Evolutionary conservation across 2,329 filamentous ascomycete species (phyloP).

Genomic region (Exophiala aquamarina): DNA sequence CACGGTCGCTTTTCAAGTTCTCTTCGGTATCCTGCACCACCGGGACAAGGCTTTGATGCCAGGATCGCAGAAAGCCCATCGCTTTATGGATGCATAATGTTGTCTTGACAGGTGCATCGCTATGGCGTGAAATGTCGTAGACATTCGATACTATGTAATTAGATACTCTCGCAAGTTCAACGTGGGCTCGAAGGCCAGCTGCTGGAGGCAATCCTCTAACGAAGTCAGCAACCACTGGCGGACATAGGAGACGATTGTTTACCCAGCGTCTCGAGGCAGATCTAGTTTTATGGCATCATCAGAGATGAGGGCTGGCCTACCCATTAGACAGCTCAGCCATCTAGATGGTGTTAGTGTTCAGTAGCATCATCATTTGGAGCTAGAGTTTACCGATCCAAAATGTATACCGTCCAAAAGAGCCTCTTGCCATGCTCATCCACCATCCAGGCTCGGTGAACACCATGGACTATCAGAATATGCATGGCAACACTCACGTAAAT

Average conservation of each 20-base stretch:
- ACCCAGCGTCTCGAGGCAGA: conserved; percentile 33
- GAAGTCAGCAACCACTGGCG: background rate
- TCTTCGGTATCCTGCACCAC: conserved; percentile 40
- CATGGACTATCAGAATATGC: conserved; percentile 50
- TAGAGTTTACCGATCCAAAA: conserved; percentile 46
- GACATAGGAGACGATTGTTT: background rate
- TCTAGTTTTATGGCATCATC: conserved; percentile 50
- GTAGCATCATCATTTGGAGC: too few species aligned
- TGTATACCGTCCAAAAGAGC: conserved; percentile 55
- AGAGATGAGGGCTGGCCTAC: conserved; percentile 48
- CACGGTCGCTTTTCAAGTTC: conserved; percentile 29
- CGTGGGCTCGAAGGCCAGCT: conserved; percentile 47
- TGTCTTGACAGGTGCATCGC: conserved; percentile 27
- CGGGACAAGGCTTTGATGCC: conserved; percentile 41
- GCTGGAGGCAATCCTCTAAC: conserved; percentile 45
- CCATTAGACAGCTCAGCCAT: conserved; percentile 51
- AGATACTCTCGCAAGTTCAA: conserved; percentile 50
- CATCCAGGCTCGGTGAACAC: conserved; percentile 46
- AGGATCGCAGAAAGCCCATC: conserved; percentile 44
- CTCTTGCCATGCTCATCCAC: conserved; percentile 47
- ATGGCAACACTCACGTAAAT: conserved; percentile 50
- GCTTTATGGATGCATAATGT: conserved; percentile 41
- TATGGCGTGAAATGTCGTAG: conserved; percentile 41
- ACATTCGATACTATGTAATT: conserved; percentile 51
- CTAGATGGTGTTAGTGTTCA: conserved; percentile 15